Evolutionary conservation across 202 grass and related monocot genomes (phyloP), one percentile per base, ranked within the genome.

Genomic region (Panicum virgatum): DNA sequence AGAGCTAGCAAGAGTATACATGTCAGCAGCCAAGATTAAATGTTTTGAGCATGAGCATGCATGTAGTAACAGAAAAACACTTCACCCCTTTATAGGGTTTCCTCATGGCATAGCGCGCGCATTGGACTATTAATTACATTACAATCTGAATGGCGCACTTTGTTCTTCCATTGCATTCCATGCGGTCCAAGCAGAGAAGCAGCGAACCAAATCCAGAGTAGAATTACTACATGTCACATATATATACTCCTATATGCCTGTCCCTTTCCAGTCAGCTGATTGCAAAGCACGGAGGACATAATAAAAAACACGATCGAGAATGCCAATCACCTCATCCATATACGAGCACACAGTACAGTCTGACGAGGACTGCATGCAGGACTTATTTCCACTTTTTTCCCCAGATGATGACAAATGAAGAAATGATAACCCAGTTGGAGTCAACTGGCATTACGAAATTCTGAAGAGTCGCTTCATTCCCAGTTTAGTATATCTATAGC

Each of bases 371-470:
- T 29, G 8, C n/a, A n/a, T n/a, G n/a, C 69, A 75, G 18, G 48
- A 52, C 67, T 70, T 0, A 38, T 58, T 23, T 29, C 23, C 54
- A 58, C 64, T 52, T 72, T 16, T 66, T 56, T n/a, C n/a, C 23
- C 26, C 7, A 36, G 8, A 43, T 34, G 13, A 43, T 19, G n/a
- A 65, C 48, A 54, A 76, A 44, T 42, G 26, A 62, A 53, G 19
- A 34, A 18, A 29, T 7, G 25, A 57, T 32, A 54, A 25, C 50
- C 30, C 25, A 22, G 6, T 29, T 14, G 27, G 50, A 19, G 75
- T 84, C 75, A 88, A 88, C 69, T 61, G 20, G 74, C 26, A 57
- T 75, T 80, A 80, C 47, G 52, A 65, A 60, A 44, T 12, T 38
- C 18, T 69, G 69, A 84, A 88, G 42, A 58, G 75, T n/a, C 75